Evolutionary conservation across 2,329 filamentous ascomycete genomes (phyloP).

Genomic region (Botrytis aclada): DNA sequence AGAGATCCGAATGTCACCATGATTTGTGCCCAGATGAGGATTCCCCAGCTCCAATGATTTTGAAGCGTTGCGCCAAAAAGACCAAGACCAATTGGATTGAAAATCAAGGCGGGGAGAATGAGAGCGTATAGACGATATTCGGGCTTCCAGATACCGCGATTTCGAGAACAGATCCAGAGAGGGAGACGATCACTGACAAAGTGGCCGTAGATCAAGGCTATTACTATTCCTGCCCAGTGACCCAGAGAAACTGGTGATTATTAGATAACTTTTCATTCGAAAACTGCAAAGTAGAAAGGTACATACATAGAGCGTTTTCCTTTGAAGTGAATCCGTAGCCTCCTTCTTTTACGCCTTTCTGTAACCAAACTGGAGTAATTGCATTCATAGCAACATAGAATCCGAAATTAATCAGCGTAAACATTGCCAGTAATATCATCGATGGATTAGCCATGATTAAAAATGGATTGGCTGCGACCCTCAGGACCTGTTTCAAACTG

Average conservation of each 20-base stretch:
- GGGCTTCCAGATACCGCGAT: constrained; percentile 38
- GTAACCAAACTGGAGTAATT: constrained; percentile 38
- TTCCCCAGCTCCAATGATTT: constrained; percentile 42
- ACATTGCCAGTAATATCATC: constrained; percentile 41
- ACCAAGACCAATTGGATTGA: constrained; percentile 39
- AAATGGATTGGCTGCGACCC: constrained; percentile 30
- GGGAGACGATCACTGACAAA: constrained; percentile 42
- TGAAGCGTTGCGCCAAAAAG: constrained; percentile 42
- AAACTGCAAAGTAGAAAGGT: background rate
- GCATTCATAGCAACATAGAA: constrained; percentile 31
- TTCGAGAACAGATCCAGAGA: constrained; percentile 29
- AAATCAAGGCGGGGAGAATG: constrained; percentile 36
- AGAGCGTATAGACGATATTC: constrained; percentile 41
- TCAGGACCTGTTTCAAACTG: constrained; percentile 14
- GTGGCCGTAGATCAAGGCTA: constrained; percentile 40
- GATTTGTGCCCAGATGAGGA: constrained; percentile 42
- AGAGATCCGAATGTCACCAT: constrained; percentile 40
- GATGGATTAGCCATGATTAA: constrained; percentile 38
- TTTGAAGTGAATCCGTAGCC: constrained; percentile 44
- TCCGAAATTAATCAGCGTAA: constrained; percentile 30
- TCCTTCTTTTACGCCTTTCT: constrained; percentile 38
- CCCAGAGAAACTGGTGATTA: constrained; percentile 39
- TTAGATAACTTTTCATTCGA: background rate
- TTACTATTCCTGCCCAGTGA: constrained; percentile 42
- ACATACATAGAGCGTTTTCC: constrained; percentile 39